Evolutionary conservation across 1,139 yeast genomes (phyloP).

Genomic region (Geotrichum histeridarum): DNA sequence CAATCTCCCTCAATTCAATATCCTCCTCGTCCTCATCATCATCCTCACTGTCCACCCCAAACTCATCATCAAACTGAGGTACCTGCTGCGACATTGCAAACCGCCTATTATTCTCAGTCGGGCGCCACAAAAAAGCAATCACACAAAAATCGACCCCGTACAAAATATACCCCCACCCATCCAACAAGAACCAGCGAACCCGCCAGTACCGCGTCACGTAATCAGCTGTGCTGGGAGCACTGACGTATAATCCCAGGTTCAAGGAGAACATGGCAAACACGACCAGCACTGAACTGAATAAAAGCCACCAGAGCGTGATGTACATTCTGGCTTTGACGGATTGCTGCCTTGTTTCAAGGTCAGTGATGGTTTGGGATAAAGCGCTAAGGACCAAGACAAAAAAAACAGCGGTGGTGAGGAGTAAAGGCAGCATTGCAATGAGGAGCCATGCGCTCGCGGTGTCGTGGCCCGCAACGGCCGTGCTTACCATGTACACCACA

Average conservation of each 20-base stretch:
- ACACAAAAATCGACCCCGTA: conserved; percentile 79
- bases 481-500: conserved; percentile 60
- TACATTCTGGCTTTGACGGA: conserved; percentile 83
- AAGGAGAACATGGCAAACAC: conserved; percentile 61
- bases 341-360: conserved; percentile 79
- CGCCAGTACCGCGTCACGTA: conserved; percentile 88
- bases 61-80: conserved; percentile 68
- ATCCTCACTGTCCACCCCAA: conserved; percentile 46
- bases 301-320: conserved; percentile 65
- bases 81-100: conserved; percentile 91
- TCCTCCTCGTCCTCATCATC: conserved; percentile 30
- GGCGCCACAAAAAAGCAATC: conserved; percentile 91
- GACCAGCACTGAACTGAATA: conserved; percentile 57
- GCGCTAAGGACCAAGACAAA: conserved; percentile 71
- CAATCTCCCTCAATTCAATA: neutral
- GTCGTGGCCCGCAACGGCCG: conserved; percentile 54
- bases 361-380: conserved; percentile 65
- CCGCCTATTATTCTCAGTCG: conserved; percentile 90
- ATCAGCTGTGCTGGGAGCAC: conserved; percentile 61
- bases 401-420: conserved; percentile 62
- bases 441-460: conserved; percentile 44
- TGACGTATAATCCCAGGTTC: conserved; percentile 63
- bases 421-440: conserved; percentile 56
- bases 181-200: conserved; percentile 76
- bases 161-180: conserved; percentile 91